phyloP scores from a whole-genome alignment of 257 asterid genomes.

The Nemophila menziesii region DNA sequence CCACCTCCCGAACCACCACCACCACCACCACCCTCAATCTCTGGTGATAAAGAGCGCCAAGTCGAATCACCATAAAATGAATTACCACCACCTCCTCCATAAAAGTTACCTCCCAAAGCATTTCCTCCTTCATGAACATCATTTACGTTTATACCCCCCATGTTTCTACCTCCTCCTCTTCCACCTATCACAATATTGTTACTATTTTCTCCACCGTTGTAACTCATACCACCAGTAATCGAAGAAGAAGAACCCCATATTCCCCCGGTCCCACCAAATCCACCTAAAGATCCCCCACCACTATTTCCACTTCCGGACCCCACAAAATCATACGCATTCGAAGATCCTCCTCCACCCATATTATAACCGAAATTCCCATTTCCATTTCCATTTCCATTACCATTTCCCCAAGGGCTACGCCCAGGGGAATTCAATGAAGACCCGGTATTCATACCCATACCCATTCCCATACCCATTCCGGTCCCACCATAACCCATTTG shows the following conservation, averaged over 20 bases:
- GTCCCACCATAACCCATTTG: conserved; percentile 35
- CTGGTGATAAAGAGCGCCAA: conserved; percentile 46
- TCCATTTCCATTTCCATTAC: conserved; percentile 20
- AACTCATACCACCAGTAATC: conserved; percentile 20
- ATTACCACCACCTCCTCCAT: conserved; percentile 29
- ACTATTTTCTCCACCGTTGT: conserved; percentile 27
- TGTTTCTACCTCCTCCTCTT: conserved; percentile 32
- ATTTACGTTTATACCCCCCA: conserved; percentile 25
- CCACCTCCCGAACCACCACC: conserved; percentile 31
- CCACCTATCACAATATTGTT: conserved; percentile 30
- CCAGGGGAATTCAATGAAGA: conserved; percentile 26
- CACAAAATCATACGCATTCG: conserved; percentile 22
- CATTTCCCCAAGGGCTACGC: conserved; percentile 47
- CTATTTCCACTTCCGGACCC: conserved; percentile 34
- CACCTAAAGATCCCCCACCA: conserved; percentile 27
- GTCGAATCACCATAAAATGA: conserved; percentile 31
- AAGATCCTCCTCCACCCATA: too few relatives aligned
- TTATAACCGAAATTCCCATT: too few relatives aligned
- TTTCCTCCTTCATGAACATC: conserved; percentile 28
- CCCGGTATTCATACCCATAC: conserved; percentile 27
- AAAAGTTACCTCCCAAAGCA: conserved; percentile 36
- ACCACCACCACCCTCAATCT: conserved; percentile 33
- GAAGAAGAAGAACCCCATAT: conserved; percentile 49
- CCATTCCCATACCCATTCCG: conserved; percentile 26
- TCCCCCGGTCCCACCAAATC: conserved; percentile 47